A percentile compares a stretch with the other conserved stretches of the same genome.
These are phyloP conservation scores for Penicillium palitans DNA, from an alignment of 2,329 filamentous ascomycete species.

Conservation along the genomic window DNA sequence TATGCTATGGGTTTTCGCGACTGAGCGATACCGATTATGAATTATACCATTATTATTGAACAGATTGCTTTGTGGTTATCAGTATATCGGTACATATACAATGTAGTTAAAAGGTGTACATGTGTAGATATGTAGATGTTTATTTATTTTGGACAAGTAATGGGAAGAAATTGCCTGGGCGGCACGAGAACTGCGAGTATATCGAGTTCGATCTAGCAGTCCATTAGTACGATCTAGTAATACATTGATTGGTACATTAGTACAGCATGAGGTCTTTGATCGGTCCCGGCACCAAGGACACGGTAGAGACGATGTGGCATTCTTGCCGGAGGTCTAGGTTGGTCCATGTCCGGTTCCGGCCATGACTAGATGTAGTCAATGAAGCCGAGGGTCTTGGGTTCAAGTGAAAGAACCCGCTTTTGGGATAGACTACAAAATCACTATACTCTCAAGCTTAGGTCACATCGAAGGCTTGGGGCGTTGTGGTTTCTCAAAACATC, in stretches of 20 bases:
- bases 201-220: neutral
- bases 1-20: slow-evolving; percentile 4
- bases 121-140: neutral
- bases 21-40: slow-evolving; percentile 2
- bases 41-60: slow-evolving; percentile 7
- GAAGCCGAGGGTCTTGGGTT: neutral
- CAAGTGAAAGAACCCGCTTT: neutral
- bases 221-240: neutral
- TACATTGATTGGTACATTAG: neutral
- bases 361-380: neutral
- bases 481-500: neutral
- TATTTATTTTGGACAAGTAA: neutral
- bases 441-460: neutral
- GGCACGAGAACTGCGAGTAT: neutral
- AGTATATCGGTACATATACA: neutral
- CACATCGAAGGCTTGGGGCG: slow-evolving; percentile 4
- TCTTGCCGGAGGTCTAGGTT: neutral
- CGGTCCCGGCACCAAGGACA: neutral
- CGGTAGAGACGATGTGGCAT: neutral
- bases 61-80: neutral
- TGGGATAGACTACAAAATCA: neutral
- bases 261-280: neutral
- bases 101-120: neutral
- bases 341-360: neutral
- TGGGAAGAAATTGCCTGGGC: neutral